Evolutionary conservation across 257 asterid species (phyloP), one percentile per base, ranked within the genome.

Genomic region (Solanum sparsipilum): DNA sequence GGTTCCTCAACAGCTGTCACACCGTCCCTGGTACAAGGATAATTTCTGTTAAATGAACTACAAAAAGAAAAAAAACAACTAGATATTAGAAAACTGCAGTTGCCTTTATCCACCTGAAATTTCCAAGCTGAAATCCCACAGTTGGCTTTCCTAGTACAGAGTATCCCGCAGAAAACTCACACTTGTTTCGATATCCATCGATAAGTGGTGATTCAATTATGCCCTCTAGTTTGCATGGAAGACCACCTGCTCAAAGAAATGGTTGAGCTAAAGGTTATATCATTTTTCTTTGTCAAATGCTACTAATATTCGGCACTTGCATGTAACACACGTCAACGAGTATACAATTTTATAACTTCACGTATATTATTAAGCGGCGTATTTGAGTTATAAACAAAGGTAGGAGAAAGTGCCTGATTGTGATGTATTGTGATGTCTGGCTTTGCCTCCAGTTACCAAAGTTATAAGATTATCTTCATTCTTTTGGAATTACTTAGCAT

Each of bases 1-100:
- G 99, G 98, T 88, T 96, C 99, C 93, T 97, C 98, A 75, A 97
- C 96, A 84, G 99, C 99, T 82, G 99, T 97, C 78, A 97, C 98
- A 38, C 99, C 99, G 89, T 97, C 99, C 99, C 99, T 97, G 44
- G 10, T 90, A 74, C 68, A 89, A 85, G 67, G 44, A 58, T 87
- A 81, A 25, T 60, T 38, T n/a, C 41, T 56, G 48, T 29, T 87
- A 75, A 74, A 83, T 60, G 76, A 58, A 84, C 72, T 46, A 86
- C 75, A 36, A 44, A 21, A 83, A 18, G 35, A 46, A 68, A 11
- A 21, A 65, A 13, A 76, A 34, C 2, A 75, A n/a, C 39, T n/a
- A 75, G 76, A 67, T 56, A 39, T 39, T 58, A 13, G 20, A 75
- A 78, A 87, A 58, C 39, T 7, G 56, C 23, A 34, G 68, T 67